A percentile compares a stretch with the other conserved stretches of the same genome.
These are phyloP conservation scores for Theobroma cacao DNA, from an alignment of 345 rosid genomes.

Conservation along the genomic window DNA sequence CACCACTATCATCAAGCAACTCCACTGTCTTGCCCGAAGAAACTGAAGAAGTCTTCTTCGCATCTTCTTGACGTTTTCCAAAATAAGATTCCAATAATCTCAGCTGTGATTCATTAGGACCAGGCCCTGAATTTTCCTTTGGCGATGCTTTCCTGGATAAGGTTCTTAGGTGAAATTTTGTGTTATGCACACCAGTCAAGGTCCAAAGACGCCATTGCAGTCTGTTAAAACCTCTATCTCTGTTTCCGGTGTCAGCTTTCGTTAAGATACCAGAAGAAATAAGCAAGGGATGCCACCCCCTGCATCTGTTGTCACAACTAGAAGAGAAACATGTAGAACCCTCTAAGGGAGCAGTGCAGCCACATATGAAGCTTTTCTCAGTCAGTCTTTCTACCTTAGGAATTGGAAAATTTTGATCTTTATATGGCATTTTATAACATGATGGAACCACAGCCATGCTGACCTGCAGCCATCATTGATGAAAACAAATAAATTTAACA, in stretches of 20 bases:
- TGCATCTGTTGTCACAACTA: slow-evolving; percentile 7
- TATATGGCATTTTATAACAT: slow-evolving; percentile 41
- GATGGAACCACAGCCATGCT: slow-evolving; percentile 48
- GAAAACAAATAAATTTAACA: neutral
- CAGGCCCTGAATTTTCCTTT: slow-evolving; percentile 20
- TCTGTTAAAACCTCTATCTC: slow-evolving; percentile 10
- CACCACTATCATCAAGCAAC: slow-evolving; percentile 8
- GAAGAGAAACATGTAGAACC: slow-evolving; percentile 25
- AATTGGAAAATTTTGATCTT: slow-evolving; percentile 27
- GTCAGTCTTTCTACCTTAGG: slow-evolving; percentile 15
- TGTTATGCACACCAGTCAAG: slow-evolving; percentile 11
- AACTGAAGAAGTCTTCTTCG: slow-evolving; percentile 11
- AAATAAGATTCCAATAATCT: slow-evolving; percentile 70
- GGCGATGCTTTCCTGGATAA: slow-evolving; percentile 15
- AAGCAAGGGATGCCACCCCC: slow-evolving; percentile 18
- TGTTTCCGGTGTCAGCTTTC: slow-evolving; percentile 15
- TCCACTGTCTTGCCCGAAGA: slow-evolving; percentile 19
- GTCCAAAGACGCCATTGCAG: slow-evolving; percentile 19
- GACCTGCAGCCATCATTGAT: slow-evolving; percentile 23
- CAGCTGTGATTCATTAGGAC: slow-evolving; percentile 35
- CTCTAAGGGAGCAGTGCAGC: slow-evolving; percentile 10
- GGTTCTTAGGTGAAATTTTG: slow-evolving; percentile 16
- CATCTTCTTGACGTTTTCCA: slow-evolving; percentile 38
- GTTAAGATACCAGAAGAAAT: slow-evolving; percentile 15
- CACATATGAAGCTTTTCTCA: slow-evolving; percentile 23